Base-by-base conservation (phyloP, 75 land plant species). In the Pinus albicaulis region DNA sequence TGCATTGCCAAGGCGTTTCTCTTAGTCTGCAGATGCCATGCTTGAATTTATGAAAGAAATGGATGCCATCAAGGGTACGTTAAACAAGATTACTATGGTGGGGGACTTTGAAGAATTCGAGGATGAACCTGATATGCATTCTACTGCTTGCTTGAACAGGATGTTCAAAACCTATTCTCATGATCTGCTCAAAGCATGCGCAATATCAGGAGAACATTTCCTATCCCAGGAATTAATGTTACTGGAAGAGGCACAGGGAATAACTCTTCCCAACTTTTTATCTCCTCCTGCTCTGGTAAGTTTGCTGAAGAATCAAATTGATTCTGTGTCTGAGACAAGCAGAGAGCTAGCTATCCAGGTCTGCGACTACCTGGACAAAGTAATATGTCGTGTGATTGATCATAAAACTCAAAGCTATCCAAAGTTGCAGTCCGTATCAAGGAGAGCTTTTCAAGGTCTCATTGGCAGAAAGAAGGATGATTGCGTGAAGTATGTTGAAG, bases 31-130 rank as follows among this genome's bases (percentile, higher is more conserved):
- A 1, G 85, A 87, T 3, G 87, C 87, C 3, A 76, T 85, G 79
- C 19, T 74, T 2, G 83, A 65, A 2, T 84, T 82, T 3, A 76
- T 78, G 66, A 69, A 71, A 56, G 20, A 17, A 52, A 68, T 19
- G 57, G 76, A 48, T 55, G 31, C 28, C 15, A 14, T 82, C 56
- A 57, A 71, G 23, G 76, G 74, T 3, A 63, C 16, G 31, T 28
- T 63, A 26, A 8, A 20, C 13, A 11, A 82, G 82, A 16, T 82
- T 1, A 82, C 84, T n/a, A 11, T 82, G 5, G 59, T 76, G 23
- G 89, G 89, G 16, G 85, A 87, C 28, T 84, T 78, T 64, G 85
- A 85, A 26, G 83, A 78, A 23, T 84, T 72, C 55, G 80, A 87
- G 2, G 80, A 80, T 31, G 92, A 84, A 19, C 20, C 56, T 0